These are phyloP conservation scores for Adansonia rubrostipa DNA, from an alignment of 441 rosid species.

Conservation along the genomic window DNA sequence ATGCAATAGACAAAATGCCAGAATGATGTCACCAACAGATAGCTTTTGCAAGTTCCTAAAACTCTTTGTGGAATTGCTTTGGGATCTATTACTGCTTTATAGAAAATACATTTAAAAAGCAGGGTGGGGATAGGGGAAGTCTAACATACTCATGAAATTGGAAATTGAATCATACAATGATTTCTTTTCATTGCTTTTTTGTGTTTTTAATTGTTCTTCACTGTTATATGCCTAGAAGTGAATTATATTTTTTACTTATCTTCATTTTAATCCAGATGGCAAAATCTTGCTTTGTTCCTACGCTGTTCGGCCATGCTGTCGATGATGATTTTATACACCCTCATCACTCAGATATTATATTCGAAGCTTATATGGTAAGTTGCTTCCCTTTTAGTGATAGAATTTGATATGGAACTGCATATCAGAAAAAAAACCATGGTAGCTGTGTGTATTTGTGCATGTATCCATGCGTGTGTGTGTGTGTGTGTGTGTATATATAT, in stretches of 20 bases:
- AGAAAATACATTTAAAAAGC: not conserved
- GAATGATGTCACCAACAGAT: not conserved
- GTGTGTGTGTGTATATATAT: not conserved
- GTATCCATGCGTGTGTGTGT: no score
- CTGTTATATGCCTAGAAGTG: not conserved
- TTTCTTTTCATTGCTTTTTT: slow-evolving; percentile 9
- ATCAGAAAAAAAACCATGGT: not conserved
- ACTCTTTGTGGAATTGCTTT: not conserved
- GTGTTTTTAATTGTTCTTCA: not conserved
- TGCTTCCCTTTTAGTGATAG: slow-evolving; percentile 19
- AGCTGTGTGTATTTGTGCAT: not conserved
- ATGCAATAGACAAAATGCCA: not conserved
- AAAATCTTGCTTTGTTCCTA: slow-evolving; percentile 90
- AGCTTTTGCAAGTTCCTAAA: not conserved
- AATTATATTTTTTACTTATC: slow-evolving; percentile 14
- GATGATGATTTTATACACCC: slow-evolving; percentile 95
- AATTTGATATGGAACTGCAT: slow-evolving; percentile 1
- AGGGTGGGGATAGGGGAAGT: no score
- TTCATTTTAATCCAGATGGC: slow-evolving; percentile 64
- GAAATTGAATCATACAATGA: slow-evolving; percentile 1
- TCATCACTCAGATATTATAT: slow-evolving; percentile 89
- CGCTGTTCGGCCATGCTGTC: slow-evolving; percentile 87
- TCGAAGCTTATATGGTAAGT: slow-evolving; percentile 77
- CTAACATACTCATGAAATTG: not conserved
- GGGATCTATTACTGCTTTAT: not conserved